phyloP scores from a whole-genome alignment of 1,284 basidiomycete genomes.

The Rhodotorula sp. region DNA sequence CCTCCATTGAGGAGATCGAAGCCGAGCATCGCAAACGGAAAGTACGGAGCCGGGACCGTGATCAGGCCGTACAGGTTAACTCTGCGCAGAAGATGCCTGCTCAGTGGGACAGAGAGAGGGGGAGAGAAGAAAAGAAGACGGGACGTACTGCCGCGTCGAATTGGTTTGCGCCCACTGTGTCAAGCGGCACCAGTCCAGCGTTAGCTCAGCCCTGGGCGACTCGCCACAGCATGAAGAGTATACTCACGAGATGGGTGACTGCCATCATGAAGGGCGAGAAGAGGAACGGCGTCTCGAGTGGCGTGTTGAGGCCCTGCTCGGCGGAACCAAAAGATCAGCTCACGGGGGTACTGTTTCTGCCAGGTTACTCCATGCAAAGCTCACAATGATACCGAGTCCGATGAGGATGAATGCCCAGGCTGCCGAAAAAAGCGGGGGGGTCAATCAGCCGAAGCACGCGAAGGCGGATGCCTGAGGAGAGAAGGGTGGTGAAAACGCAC shows the following conservation, averaged over 20 bases:
- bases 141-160: conserved; percentile 34
- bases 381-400: conserved; percentile 56
- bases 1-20: conserved; percentile 70
- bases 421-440: conserved; percentile 3
- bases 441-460: not conserved
- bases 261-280: conserved; percentile 66
- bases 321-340: not conserved
- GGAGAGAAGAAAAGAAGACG: not conserved
- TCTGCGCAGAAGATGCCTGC: conserved; percentile 18
- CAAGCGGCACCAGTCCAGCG: not conserved
- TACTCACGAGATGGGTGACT: conserved; percentile 60
- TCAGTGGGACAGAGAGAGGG: conserved; percentile 8
- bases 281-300: conserved; percentile 61
- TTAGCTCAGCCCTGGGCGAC: not conserved
- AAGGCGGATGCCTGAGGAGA: too few species aligned
- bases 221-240: too few species aligned
- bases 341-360: not conserved
- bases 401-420: conserved; percentile 52
- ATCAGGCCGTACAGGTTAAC: conserved; percentile 73
- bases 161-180: conserved; percentile 31
- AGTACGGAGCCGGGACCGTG: conserved; percentile 66
- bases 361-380: not conserved
- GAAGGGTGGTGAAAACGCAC: conserved; percentile 57
- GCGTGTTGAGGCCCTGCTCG: conserved; percentile 59
- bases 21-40: conserved; percentile 70